Evolutionary conservation across 75 land plant species (phyloP).

Genomic region (Cupressus sempervirens): DNA sequence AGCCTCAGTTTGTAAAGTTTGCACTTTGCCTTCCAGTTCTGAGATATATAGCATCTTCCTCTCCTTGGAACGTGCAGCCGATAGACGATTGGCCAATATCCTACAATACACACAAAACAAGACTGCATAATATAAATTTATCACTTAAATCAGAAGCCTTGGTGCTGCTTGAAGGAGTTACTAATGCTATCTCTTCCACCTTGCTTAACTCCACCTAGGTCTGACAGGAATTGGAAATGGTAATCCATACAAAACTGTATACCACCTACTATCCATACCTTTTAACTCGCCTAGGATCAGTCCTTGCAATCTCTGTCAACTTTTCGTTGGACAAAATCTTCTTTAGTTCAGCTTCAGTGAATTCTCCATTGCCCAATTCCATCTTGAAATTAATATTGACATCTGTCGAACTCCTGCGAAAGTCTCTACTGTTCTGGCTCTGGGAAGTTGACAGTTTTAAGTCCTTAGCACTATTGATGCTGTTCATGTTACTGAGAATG

Average conservation of each 20-base stretch:
- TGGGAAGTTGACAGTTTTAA: slow-evolving; percentile 37
- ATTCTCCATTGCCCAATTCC: slow-evolving; percentile 15
- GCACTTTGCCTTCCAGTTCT: slow-evolving; percentile 42
- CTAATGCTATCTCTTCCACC: not conserved
- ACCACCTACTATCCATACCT: slow-evolving; percentile 9
- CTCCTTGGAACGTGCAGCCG: slow-evolving; percentile 51
- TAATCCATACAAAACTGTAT: not conserved
- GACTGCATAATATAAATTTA: not conserved
- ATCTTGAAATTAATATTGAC: slow-evolving; percentile 26
- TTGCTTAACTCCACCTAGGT: not conserved
- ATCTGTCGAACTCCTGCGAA: slow-evolving; percentile 44
- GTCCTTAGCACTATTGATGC: slow-evolving; percentile 18
- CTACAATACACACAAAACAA: slow-evolving; percentile 12
- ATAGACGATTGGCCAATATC: slow-evolving; percentile 47
- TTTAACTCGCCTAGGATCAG: slow-evolving; percentile 20
- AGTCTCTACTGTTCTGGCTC: slow-evolving; percentile 23
- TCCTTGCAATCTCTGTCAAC: slow-evolving; percentile 17
- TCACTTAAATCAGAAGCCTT: not conserved
- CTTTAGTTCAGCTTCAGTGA: slow-evolving; percentile 6
- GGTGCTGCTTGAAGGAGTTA: not conserved
- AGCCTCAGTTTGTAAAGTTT: slow-evolving; percentile 46
- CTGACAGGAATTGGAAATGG: not conserved
- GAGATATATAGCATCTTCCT: slow-evolving; percentile 47
- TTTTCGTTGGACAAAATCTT: slow-evolving; percentile 18
- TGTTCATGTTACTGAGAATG: not conserved